These are phyloP conservation scores for Oryza meyeriana DNA, from an alignment of 176 grass and related monocot species.

Conservation along the genomic window DNA sequence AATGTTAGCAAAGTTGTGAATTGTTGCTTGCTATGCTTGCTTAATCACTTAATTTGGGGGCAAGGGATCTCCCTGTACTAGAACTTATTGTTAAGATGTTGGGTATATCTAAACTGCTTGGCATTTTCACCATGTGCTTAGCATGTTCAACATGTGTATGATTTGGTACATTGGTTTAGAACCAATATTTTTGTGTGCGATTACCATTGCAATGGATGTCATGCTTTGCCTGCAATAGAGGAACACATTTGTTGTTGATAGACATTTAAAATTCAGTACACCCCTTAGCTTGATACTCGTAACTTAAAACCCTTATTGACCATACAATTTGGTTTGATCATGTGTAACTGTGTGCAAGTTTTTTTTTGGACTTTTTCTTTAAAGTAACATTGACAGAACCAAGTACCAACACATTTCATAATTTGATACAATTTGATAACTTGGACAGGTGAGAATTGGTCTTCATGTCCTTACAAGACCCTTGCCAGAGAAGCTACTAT, in stretches of 20 bases:
- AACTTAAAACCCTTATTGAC: neutral
- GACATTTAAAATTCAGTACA: neutral
- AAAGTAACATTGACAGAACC: neutral
- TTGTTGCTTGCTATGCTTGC: too few species aligned
- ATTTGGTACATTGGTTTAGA: neutral
- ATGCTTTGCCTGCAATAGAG: neutral
- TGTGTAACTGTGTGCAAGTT: neutral
- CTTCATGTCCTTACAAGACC: conserved; percentile 83
- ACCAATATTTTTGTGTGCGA: neutral
- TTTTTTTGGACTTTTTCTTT: neutral
- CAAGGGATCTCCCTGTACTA: too few species aligned
- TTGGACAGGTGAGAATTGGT: conserved; percentile 71
- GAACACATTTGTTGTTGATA: neutral
- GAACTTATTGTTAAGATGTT: too few species aligned
- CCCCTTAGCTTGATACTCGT: neutral
- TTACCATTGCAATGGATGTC: neutral
- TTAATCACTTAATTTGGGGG: too few species aligned
- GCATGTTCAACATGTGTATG: too few species aligned
- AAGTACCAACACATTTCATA: neutral
- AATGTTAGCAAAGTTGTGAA: too few species aligned
- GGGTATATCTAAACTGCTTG: conserved; percentile 3
- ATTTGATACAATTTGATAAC: conserved; percentile 6
- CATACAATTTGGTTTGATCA: neutral
- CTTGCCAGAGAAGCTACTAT: conserved; percentile 65
- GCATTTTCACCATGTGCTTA: neutral